Evolutionary conservation across 2,329 filamentous ascomycete species (phyloP).

Genomic region (Microdochium nivale): DNA sequence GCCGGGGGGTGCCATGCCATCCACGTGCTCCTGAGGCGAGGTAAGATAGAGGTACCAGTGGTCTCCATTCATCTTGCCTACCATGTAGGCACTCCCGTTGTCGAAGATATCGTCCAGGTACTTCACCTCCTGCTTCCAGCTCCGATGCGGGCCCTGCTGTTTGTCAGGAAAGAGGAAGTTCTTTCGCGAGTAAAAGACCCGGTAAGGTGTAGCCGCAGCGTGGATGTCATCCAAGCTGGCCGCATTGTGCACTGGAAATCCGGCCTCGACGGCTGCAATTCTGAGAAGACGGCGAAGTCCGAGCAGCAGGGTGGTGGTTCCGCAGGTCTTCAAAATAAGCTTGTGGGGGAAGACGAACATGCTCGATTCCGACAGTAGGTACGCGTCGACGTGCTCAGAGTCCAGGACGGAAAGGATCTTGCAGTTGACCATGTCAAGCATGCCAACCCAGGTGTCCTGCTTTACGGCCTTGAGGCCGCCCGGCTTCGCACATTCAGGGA

Average conservation of each 20-base stretch:
- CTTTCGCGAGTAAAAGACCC: constrained; percentile 98
- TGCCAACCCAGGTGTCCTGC: constrained; percentile 81
- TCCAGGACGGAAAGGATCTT: constrained; percentile 92
- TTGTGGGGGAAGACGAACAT: constrained; percentile 99
- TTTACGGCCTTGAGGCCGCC: constrained; percentile 80
- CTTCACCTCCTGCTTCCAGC: constrained; percentile 94
- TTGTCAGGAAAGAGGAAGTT: constrained; percentile 95
- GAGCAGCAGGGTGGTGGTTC: constrained; percentile 86
- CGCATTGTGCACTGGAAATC: constrained; percentile 77
- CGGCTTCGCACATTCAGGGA: constrained; percentile 62
- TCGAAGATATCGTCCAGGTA: constrained; percentile 88
- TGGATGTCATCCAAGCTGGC: constrained; percentile 56
- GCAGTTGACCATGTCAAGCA: constrained; percentile 98
- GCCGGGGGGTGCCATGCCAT: constrained; percentile 18
- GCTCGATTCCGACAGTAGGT: constrained; percentile 95
- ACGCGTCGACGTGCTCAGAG: constrained; percentile 91
- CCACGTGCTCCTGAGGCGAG: constrained; percentile 50
- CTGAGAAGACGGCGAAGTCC: constrained; percentile 86
- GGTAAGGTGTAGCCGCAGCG: constrained; percentile 78
- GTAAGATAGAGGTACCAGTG: constrained; percentile 99
- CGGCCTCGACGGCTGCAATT: constrained; percentile 78
- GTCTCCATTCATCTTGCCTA: constrained; percentile 99
- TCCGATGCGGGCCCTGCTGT: constrained; percentile 88
- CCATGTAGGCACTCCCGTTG: constrained; percentile 96
- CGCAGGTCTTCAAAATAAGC: constrained; percentile 96